These are phyloP conservation scores for Chlamydomonas asymmetrica DNA, from an alignment of 139 green algal genomes.

Conservation along the genomic window DNA sequence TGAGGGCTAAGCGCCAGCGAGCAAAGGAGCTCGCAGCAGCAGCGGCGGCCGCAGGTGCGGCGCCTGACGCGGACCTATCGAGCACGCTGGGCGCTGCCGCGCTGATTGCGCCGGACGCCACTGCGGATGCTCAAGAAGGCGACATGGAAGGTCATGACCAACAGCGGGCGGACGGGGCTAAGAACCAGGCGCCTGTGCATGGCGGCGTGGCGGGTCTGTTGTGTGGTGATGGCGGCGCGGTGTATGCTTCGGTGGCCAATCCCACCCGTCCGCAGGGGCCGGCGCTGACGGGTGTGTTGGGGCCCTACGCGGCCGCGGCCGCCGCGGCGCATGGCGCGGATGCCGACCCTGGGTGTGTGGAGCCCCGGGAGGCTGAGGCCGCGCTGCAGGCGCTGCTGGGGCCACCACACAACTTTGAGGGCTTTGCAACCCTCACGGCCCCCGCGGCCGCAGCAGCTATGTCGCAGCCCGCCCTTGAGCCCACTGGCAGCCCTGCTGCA, in stretches of 20 bases:
- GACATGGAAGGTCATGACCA: no score
- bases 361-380: neutral
- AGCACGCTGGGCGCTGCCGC: no score
- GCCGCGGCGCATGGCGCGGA: neutral
- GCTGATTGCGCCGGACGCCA: no score
- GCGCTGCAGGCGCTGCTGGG: constrained; percentile 30
- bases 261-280: neutral
- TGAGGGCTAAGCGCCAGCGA: constrained; percentile 31
- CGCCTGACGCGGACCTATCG: no score
- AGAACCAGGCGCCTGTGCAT: no score
- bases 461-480: no score
- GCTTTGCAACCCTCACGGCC: constrained; percentile 15
- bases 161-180: no score
- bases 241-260: neutral
- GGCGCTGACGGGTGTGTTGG: neutral
- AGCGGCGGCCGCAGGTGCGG: neutral
- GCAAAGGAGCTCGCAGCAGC: neutral
- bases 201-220: constrained; percentile 13
- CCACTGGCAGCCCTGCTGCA: no score
- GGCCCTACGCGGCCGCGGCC: neutral
- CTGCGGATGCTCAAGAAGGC: no score
- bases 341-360: neutral
- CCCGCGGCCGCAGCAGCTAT: neutral
- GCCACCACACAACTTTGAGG: constrained; percentile 39
- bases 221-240: neutral